Evolutionary conservation across 495 filamentous ascomycete species (phyloP).

Genomic region (Aspergillus biplanus): DNA sequence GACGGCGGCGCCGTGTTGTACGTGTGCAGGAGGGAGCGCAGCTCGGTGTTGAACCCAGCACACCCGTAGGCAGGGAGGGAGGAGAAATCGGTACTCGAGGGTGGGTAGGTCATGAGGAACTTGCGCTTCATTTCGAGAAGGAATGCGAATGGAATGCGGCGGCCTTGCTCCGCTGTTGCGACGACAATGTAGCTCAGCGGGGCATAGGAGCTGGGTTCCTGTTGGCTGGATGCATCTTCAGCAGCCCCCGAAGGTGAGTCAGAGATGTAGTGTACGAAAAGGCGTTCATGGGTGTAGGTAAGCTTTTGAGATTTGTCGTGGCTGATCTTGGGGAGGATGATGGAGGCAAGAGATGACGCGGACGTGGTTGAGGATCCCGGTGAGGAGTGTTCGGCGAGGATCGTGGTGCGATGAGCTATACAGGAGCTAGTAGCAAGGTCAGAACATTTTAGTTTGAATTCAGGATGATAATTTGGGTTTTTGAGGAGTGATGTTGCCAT

Average conservation of each 20-base stretch:
- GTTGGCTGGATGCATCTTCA: conserved; percentile 30
- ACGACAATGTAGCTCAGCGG: conserved; percentile 88
- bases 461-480: neutral
- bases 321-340: conserved; percentile 93
- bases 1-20: conserved; percentile 80
- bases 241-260: conserved; percentile 69
- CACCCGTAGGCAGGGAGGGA: conserved; percentile 86
- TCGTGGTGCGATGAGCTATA: conserved; percentile 87
- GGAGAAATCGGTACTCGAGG: conserved; percentile 71
- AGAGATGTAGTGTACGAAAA: conserved; percentile 96
- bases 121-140: conserved; percentile 88
- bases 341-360: conserved; percentile 82
- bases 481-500: neutral
- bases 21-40: conserved; percentile 79
- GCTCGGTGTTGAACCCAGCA: conserved; percentile 78
- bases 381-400: conserved; percentile 87
- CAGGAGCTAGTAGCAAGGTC: conserved; percentile 63
- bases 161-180: conserved; percentile 72
- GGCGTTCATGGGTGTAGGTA: conserved; percentile 86
- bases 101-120: conserved; percentile 75
- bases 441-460: conserved; percentile 3
- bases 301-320: conserved; percentile 83
- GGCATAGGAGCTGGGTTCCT: conserved; percentile 60
- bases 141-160: conserved; percentile 90
- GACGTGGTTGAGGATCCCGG: conserved; percentile 69